Base-by-base conservation (phyloP, 108 stramenopile species). In the Phaeodactylum tricornutum region DNA sequence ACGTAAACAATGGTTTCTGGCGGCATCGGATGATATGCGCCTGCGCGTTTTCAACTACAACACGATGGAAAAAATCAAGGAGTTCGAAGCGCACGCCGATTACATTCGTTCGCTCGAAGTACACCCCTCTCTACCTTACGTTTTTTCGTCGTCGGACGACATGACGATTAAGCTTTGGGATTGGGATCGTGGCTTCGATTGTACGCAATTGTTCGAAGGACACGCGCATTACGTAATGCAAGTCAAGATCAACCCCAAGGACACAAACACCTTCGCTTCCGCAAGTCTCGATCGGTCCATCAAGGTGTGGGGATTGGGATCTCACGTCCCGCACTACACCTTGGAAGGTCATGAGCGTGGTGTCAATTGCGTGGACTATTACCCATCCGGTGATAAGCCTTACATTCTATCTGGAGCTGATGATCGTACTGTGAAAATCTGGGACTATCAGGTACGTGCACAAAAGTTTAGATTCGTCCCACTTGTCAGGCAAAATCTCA, bases 141-240 rank as follows among this genome's bases (percentile, higher is more conserved):
- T 99, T 6, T 45, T 99, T 4, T 75, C 75, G 7, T 69, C 64
- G 45, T 84, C 83, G 3, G 98, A 99, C 57, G 98, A 99, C 55
- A 97, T 97, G 95, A 87, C 86, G 50, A 93, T 98, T 72, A 97
- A 97, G 78, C 74, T 95, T 9, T 98, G 94, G 94, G 94, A 98
- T 58, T 98, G 95, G 95, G 94, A 98, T 62, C 76, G 81, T 44
- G 68, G 81, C 25, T 98, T 93, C 59, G 93, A 95, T 43, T 95
- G 93, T 69, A 92, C 84, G 1, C 87, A 93, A 68, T 45, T 80
- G 46, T 97, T 94, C 50, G 98, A 97, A 66, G 98, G 98, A 30
- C 98, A 99, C 73, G 72, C 87, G 8, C 98, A 99, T 58, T 99
- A 98, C 48, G 98, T 99, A 45, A 99, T 99, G 98, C 92, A 93